Base-by-base conservation (phyloP, 257 asterid species). In the Salvia hispanica region DNA sequence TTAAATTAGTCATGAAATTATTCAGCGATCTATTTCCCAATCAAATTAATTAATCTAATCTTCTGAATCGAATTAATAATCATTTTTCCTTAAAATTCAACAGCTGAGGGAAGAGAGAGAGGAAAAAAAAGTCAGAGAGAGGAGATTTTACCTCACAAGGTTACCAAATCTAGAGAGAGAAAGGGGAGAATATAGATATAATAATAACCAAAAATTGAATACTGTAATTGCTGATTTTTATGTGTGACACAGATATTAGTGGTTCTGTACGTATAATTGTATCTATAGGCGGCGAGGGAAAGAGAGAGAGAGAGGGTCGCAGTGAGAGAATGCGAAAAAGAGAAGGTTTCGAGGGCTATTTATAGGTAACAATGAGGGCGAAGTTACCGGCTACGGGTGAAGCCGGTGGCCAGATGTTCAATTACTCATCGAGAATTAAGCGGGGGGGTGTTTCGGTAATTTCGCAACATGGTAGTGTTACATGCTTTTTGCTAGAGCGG, bases 121-220 rank as follows among this genome's bases (percentile, higher is more conserved):
- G 39, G 21, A 48, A 57, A 77, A 55, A 47, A 70, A 63, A 53
- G 50, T 46, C 47, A 53, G 64, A 31, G 54, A 72, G 59, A 75
- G 76, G 75, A 63, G 69, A 59, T 76, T 80, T 82, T 80, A 82
- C 92, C 86, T 72, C 77, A 64, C 69, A 77, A 67, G 79, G 80
- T 72, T 77, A 68, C 84, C 85, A 70, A 82, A 74, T 79, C 87
- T 75, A 77, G 82, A 77, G 79, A 78, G 88, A 81, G 86, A 81
- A 25, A 25, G 31, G 45, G 11, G 45, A 71, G 73, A 58, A 59
- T 63, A 53, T 42, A 59, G 31, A 25, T 58, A 69, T 42, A 61
- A 62, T 21, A 60, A 53, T 44, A 58, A 46, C 58, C 58, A 66
- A 64, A n/a, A 64, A 66, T 45, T 51, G 21, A 53, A 68, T 58